A percentile compares a stretch with the other conserved stretches of the same genome.
Conservation (phyloP, 345 rosid species). For the Melaleuca alternifolia region DNA sequence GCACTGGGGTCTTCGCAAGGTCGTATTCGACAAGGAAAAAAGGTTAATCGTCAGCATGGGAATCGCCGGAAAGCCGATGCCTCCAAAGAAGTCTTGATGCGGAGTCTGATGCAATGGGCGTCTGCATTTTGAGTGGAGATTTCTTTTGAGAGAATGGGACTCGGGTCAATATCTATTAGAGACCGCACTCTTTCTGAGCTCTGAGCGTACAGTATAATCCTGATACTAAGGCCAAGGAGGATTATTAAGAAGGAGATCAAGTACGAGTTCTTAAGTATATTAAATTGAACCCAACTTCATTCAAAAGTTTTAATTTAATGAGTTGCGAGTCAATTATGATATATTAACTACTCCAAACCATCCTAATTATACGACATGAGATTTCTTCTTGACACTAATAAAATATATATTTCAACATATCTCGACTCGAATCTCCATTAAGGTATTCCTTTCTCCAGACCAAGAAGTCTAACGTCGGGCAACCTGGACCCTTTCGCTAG, state of each 20-base stretch:
- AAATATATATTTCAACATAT: accelerated
- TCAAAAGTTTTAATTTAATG: accelerated
- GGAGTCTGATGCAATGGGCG: not conserved
- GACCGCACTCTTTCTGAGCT: not conserved
- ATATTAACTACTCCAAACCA: not conserved
- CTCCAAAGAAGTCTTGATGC: not conserved
- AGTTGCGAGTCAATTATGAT: not conserved
- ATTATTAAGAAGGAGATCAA: accelerated
- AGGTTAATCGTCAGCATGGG: not conserved
- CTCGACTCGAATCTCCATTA: not conserved
- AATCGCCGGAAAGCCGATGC: not conserved
- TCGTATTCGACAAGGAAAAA: not conserved
- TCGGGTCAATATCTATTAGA: not conserved
- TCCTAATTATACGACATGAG: not conserved
- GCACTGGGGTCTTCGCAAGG: not conserved
- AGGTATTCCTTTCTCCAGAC: not conserved
- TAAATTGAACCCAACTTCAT: not conserved
- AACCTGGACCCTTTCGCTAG: not conserved
- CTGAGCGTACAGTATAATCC: not conserved
- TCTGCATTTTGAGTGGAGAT: not conserved
- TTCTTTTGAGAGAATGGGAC: not conserved
- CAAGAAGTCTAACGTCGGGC: accelerated
- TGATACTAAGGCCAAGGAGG: not conserved
- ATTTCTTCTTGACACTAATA: not conserved
- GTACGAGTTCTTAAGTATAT: accelerated